These are phyloP conservation scores for Trichoderma orchidacearum DNA, from an alignment of 495 filamentous ascomycete species.

Conservation along the genomic window DNA sequence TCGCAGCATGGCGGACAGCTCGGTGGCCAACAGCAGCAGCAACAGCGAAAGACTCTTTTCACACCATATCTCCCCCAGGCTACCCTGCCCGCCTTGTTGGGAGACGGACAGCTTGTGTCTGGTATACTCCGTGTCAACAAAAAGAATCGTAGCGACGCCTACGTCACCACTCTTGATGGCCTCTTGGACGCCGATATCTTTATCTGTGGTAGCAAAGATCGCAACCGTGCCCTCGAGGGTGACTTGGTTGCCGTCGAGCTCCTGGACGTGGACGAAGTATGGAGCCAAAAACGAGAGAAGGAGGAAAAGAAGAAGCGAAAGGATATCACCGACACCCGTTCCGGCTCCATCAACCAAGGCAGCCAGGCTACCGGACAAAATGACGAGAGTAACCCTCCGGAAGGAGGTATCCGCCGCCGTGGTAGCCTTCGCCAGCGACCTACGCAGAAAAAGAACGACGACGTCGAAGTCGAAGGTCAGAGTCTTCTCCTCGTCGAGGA, in stretches of 20 bases:
- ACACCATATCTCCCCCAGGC: conserved; percentile 96
- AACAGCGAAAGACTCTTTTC: conserved; percentile 96
- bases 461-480: conserved; percentile 97
- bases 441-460: conserved; percentile 99
- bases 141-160: conserved; percentile 97
- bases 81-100: conserved; percentile 77
- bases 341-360: conserved; percentile 56
- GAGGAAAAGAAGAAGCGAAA: conserved; percentile 99
- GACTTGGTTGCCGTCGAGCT: conserved; percentile 93
- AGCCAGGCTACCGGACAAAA: conserved; percentile 52
- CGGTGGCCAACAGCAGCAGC: conserved; percentile 60
- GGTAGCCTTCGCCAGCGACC: conserved; percentile 92
- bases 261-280: conserved; percentile 95
- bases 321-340: conserved; percentile 86
- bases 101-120: conserved; percentile 86
- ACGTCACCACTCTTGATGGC: conserved; percentile 82
- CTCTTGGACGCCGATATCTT: conserved; percentile 94
- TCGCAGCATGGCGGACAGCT: conserved; percentile 68
- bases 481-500: conserved; percentile 93
- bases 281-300: conserved; percentile 96
- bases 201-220: conserved; percentile 97
- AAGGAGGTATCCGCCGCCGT: conserved; percentile 78
- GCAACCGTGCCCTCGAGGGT: conserved; percentile 90
- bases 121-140: conserved; percentile 97
- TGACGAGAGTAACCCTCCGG: conserved; percentile 50